Evolutionary conservation across 257 asterid genomes (phyloP).

Genomic region (Linaria vulgaris): DNA sequence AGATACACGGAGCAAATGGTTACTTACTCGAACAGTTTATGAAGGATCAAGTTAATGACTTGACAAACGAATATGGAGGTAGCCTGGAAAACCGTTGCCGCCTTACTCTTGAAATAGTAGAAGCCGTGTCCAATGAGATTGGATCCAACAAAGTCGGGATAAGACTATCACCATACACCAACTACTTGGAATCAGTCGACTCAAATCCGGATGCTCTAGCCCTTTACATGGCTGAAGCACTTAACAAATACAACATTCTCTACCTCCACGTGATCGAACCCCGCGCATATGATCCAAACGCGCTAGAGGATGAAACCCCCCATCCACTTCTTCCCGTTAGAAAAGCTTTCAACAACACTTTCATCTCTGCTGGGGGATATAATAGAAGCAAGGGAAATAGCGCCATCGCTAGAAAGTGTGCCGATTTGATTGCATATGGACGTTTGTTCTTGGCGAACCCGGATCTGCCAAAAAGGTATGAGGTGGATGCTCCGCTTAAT

Average conservation of each 20-base stretch:
- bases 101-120: conserved; percentile 34
- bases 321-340: conserved; percentile 40
- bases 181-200: conserved; percentile 32
- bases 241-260: conserved; percentile 29
- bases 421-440: conserved; percentile 69
- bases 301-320: not conserved
- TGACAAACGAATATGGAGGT: conserved; percentile 47
- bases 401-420: conserved; percentile 35
- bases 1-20: conserved; percentile 50
- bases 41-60: conserved; percentile 43
- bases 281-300: conserved; percentile 21
- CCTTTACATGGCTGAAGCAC: conserved; percentile 41
- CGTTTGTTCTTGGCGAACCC: conserved; percentile 73
- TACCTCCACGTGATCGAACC: conserved; percentile 55
- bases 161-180: conserved; percentile 34
- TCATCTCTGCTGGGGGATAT: conserved; percentile 63
- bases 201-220: conserved; percentile 34
- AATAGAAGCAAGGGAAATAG: conserved; percentile 44
- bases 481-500: conserved; percentile 51
- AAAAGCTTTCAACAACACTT: conserved; percentile 53
- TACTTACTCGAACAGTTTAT: conserved; percentile 46
- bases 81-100: conserved; percentile 41
- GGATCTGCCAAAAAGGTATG: conserved; percentile 51
- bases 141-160: conserved; percentile 43
- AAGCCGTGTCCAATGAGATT: conserved; percentile 37